Evolutionary conservation across 1,284 basidiomycete species (phyloP).

Genomic region (Sphagnurus paluster): DNA sequence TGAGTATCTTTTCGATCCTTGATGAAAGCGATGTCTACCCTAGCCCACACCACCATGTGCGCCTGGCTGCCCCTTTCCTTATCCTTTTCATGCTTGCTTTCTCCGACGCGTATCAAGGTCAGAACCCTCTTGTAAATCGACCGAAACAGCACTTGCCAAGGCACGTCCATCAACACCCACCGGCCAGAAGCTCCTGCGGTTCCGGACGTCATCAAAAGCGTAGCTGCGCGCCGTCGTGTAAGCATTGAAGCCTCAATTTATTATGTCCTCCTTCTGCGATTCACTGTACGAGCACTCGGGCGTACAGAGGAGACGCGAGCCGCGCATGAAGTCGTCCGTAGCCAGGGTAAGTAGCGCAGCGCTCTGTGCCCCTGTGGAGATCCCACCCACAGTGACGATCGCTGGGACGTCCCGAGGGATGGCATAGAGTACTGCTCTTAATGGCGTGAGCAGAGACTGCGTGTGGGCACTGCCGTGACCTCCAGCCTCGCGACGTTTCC

Average conservation of each 20-base stretch:
- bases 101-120: conserved; percentile 24
- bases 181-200: conserved; percentile 52
- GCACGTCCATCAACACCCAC: conserved; percentile 46
- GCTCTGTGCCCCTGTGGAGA: conserved; percentile 46
- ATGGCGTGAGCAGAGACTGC: conserved; percentile 49
- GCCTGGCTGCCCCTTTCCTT: conserved; percentile 22
- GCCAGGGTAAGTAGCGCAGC: conserved; percentile 55
- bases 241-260: conserved; percentile 40
- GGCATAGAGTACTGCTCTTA: conserved; percentile 44
- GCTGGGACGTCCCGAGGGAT: conserved; percentile 42
- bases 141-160: conserved; percentile 32
- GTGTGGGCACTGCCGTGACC: conserved; percentile 56
- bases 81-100: conserved; percentile 22
- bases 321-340: conserved; percentile 52
- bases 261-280: conserved; percentile 46
- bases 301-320: conserved; percentile 59
- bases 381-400: conserved; percentile 49
- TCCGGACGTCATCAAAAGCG: conserved; percentile 50
- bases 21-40: conserved; percentile 29
- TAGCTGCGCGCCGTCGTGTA: conserved; percentile 48
- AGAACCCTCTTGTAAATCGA: conserved; percentile 25
- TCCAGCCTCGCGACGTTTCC: conserved; percentile 63
- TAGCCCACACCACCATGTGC: conserved; percentile 34
- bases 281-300: conserved; percentile 48
- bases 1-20: too few relatives aligned